Conservation (phyloP, 2,329 filamentous ascomycete species). For the Shiraia sp. region DNA sequence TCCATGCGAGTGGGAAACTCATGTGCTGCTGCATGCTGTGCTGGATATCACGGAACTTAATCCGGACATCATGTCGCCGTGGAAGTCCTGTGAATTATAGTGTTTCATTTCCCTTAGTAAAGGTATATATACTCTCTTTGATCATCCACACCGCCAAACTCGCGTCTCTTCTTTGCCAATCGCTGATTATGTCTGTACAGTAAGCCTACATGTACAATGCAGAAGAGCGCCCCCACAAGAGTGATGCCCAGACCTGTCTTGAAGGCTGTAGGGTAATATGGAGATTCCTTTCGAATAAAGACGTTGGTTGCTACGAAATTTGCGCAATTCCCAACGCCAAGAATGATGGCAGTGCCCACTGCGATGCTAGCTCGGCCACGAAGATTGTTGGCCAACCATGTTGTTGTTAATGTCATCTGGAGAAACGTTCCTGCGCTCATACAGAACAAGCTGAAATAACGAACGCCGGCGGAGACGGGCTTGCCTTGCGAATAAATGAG, state of each 20-base stretch:
- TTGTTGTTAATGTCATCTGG: constrained; percentile 55
- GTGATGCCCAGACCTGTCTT: constrained; percentile 41
- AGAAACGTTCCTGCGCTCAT: constrained; percentile 52
- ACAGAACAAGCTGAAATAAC: constrained; percentile 47
- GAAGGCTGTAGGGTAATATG: constrained; percentile 34
- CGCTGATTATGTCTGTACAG: constrained; percentile 56
- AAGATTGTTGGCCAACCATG: constrained; percentile 60
- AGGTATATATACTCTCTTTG: constrained; percentile 31
- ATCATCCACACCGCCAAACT: constrained; percentile 22
- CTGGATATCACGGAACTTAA: too few species aligned
- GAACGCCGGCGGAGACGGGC: constrained; percentile 56
- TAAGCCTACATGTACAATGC: constrained; percentile 46
- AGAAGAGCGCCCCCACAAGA: constrained; percentile 24
- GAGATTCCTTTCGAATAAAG: constrained; percentile 32
- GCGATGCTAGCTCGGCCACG: constrained; percentile 29
- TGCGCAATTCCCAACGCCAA: constrained; percentile 67
- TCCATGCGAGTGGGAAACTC: too few species aligned
- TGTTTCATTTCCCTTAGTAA: too few species aligned
- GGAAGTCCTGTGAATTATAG: too few species aligned
- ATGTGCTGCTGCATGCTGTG: too few species aligned
- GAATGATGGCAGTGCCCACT: constrained; percentile 51
- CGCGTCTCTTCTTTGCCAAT: constrained; percentile 38
- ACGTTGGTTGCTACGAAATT: constrained; percentile 13
- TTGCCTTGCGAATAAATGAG: constrained; percentile 43
- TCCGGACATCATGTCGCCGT: too few species aligned